phyloP scores from a whole-genome alignment of 805 yeast species.

The Metschnikowia hibisci region DNA sequence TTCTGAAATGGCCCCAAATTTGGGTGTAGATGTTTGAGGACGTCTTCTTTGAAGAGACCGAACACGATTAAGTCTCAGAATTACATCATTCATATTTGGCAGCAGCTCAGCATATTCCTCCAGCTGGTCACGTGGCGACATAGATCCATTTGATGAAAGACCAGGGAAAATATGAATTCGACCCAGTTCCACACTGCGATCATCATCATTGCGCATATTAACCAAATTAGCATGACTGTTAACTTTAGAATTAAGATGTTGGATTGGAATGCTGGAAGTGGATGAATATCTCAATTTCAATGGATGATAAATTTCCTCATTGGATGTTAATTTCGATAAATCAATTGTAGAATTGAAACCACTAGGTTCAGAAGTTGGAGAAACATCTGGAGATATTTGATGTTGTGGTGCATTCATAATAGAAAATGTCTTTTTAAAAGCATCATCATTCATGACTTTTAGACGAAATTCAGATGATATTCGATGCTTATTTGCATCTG shows the following conservation, averaged over 20 bases:
- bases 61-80: slow-evolving; percentile 15
- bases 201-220: slow-evolving; percentile 7
- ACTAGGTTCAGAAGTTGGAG: slow-evolving; percentile 41
- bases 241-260: slow-evolving; percentile 35
- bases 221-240: slow-evolving; percentile 36
- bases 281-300: slow-evolving; percentile 37
- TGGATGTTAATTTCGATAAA: slow-evolving; percentile 30
- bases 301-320: slow-evolving; percentile 37
- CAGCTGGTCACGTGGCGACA: slow-evolving; percentile 16
- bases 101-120: slow-evolving; percentile 8
- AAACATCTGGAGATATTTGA: slow-evolving; percentile 40
- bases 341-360: slow-evolving; percentile 40
- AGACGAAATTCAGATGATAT: slow-evolving; percentile 33
- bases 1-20: slow-evolving; percentile 16
- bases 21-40: slow-evolving; percentile 16
- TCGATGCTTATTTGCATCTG: slow-evolving; percentile 22
- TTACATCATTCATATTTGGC: slow-evolving; percentile 18
- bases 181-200: slow-evolving; percentile 4
- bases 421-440: slow-evolving; percentile 31
- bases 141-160: slow-evolving; percentile 11
- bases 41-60: slow-evolving; percentile 19
- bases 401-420: slow-evolving; percentile 29
- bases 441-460: slow-evolving; percentile 36
- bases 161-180: slow-evolving; percentile 2
- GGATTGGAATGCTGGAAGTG: slow-evolving; percentile 37